A percentile compares a stretch with the other conserved stretches of the same genome.
phyloP scores from a whole-genome alignment of 192 early-diverging fungal species.

The Dissophora globulifera region DNA sequence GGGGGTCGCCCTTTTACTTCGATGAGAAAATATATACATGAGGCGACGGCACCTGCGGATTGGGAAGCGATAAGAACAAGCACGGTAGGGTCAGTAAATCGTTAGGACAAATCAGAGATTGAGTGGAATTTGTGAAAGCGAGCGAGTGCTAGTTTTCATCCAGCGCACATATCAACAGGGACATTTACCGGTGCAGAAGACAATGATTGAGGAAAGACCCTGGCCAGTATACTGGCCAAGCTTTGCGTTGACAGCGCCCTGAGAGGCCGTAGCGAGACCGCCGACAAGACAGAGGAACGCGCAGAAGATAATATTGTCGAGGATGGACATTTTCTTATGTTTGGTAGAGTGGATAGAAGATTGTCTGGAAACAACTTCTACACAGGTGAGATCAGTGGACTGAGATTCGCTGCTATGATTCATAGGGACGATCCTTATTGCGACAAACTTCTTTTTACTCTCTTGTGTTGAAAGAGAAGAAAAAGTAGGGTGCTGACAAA shows the following conservation, averaged over 20 bases:
- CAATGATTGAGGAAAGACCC: slow-evolving; percentile 44
- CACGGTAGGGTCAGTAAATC: no score
- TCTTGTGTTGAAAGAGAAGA: not conserved
- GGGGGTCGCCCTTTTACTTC: slow-evolving; percentile 41
- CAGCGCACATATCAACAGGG: no score
- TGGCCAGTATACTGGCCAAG: slow-evolving; percentile 41
- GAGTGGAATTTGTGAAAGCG: no score
- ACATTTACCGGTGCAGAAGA: slow-evolving; percentile 21
- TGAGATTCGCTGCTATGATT: slow-evolving; percentile 27
- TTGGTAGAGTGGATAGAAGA: slow-evolving; percentile 35
- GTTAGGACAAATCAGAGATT: not conserved
- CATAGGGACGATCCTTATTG: slow-evolving; percentile 7
- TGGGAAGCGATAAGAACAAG: no score
- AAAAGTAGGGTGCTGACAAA: not conserved
- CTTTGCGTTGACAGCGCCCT: slow-evolving; percentile 40
- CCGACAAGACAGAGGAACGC: slow-evolving; percentile 39
- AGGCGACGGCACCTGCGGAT: slow-evolving; percentile 43
- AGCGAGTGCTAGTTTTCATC: no score
- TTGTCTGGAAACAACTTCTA: slow-evolving; percentile 31
- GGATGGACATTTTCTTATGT: slow-evolving; percentile 33
- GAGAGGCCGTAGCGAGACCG: slow-evolving; percentile 47
- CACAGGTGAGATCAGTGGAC: slow-evolving; percentile 21
- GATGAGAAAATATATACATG: slow-evolving; percentile 43
- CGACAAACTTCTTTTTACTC: not conserved
- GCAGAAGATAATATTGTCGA: slow-evolving; percentile 48